Conservation (phyloP, 1,284 basidiomycete genomes). For the Cronartium quercuum region DNA sequence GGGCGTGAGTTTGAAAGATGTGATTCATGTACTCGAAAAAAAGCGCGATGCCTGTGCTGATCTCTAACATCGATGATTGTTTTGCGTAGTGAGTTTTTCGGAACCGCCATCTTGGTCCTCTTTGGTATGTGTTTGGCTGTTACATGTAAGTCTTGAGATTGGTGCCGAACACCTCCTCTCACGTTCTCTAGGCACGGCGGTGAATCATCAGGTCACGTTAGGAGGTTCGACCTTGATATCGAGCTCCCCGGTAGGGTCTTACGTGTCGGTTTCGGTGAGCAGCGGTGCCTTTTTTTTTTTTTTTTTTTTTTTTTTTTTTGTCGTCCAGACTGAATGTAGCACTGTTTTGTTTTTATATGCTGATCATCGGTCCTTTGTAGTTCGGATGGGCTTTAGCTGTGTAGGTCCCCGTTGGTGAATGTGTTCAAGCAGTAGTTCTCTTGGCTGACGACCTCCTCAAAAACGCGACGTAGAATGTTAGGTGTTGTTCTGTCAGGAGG, state of each 20-base stretch:
- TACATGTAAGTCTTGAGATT: too few species aligned
- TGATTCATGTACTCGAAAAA: neutral
- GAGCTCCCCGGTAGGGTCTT: constrained; percentile 12
- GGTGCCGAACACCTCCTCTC: neutral
- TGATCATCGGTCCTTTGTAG: neutral
- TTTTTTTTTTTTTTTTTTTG: too few species aligned
- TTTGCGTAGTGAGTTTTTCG: constrained; percentile 27
- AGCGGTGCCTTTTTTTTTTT: neutral
- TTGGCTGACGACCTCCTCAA: neutral
- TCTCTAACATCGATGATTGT: neutral
- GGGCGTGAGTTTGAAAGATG: constrained; percentile 24
- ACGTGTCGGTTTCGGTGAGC: constrained; percentile 15
- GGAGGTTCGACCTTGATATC: constrained; percentile 20
- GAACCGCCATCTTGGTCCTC: constrained; percentile 26
- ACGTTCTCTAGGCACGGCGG: constrained; percentile 26
- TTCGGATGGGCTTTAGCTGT: constrained; percentile 37
- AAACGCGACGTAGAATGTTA: constrained; percentile 1
- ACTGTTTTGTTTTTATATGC: neutral
- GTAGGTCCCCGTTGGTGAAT: neutral
- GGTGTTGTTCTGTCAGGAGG: constrained; percentile 29
- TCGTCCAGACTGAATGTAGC: neutral
- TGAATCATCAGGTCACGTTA: constrained; percentile 31
- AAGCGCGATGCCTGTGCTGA: neutral
- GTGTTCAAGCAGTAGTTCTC: too few species aligned
- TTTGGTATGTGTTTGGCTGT: constrained; percentile 15